These are phyloP conservation scores for Boeremia lycopersici DNA, from an alignment of 2,329 filamentous ascomycete genomes.

Conservation along the genomic window DNA sequence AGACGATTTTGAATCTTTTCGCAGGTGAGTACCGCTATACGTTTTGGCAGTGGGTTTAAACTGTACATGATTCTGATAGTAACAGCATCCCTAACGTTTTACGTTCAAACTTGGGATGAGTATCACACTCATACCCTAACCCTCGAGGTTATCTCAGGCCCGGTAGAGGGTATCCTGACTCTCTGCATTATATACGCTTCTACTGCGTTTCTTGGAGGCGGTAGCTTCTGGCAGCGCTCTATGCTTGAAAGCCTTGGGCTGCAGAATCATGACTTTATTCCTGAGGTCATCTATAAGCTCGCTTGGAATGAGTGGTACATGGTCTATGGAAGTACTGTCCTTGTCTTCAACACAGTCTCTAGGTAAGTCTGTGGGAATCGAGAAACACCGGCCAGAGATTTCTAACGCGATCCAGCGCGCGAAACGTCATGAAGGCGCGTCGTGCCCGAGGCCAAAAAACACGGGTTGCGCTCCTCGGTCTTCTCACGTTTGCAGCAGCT, in stretches of 20 bases:
- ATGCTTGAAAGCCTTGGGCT: constrained; percentile 75
- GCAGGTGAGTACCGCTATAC: constrained; percentile 61
- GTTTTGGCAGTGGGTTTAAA: neutral
- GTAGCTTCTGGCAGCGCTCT: constrained; percentile 89
- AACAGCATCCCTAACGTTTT: constrained; percentile 87
- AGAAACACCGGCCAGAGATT: neutral
- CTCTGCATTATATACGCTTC: constrained; percentile 80
- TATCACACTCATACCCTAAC: constrained; percentile 98
- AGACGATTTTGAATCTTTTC: constrained; percentile 82
- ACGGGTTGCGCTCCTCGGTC: constrained; percentile 77
- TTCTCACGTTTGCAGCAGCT: constrained; percentile 77
- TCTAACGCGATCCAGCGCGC: constrained; percentile 58
- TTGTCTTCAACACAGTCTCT: constrained; percentile 83
- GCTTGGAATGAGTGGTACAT: constrained; percentile 94
- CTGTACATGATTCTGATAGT: neutral
- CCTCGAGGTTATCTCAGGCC: constrained; percentile 88
- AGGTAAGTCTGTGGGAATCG: constrained; percentile 51
- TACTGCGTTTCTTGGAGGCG: constrained; percentile 84
- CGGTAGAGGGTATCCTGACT: constrained; percentile 90
- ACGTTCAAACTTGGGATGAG: constrained; percentile 98
- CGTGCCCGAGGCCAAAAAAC: constrained; percentile 74
- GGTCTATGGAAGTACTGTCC: constrained; percentile 79
- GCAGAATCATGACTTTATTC: constrained; percentile 67
- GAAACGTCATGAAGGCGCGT: constrained; percentile 84
- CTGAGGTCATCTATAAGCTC: constrained; percentile 73